Conservation (phyloP, 805 yeast genomes). For the Tetrapisispora arboricola region DNA sequence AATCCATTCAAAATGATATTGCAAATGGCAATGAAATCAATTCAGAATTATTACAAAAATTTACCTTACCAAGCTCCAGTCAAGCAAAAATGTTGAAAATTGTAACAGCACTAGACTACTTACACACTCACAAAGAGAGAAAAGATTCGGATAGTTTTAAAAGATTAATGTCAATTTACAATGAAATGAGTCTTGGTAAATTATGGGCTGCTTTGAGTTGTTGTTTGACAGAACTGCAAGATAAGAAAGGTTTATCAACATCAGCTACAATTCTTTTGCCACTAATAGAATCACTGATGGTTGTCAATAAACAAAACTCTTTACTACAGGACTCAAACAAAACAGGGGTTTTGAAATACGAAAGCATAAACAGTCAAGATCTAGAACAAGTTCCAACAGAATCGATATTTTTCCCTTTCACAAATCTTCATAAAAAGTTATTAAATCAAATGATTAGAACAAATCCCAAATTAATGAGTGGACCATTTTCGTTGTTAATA, state of each 20-base stretch:
- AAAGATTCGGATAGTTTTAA: constrained; percentile 27
- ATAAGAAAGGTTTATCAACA: constrained; percentile 42
- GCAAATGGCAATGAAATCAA: constrained; percentile 38
- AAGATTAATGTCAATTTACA: constrained; percentile 51
- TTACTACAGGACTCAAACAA: constrained; percentile 38
- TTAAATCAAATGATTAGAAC: constrained; percentile 85
- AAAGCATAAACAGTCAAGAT: constrained; percentile 48
- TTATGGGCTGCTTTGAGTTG: constrained; percentile 81
- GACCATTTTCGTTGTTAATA: constrained; percentile 85
- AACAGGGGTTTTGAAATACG: constrained; percentile 45
- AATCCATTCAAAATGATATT: constrained; percentile 34
- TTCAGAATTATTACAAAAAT: constrained; percentile 47
- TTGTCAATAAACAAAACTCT: constrained; percentile 77
- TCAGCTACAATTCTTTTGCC: constrained; percentile 79
- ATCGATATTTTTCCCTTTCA: constrained; percentile 70
- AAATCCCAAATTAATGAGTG: constrained; percentile 89
- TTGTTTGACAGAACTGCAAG: constrained; percentile 54
- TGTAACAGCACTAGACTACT: constrained; percentile 77
- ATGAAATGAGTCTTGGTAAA: constrained; percentile 57
- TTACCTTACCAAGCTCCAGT: constrained; percentile 71
- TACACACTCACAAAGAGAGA: constrained; percentile 40
- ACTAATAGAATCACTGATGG: constrained; percentile 85
- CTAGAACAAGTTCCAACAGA: constrained; percentile 68
- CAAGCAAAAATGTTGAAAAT: constrained; percentile 83
- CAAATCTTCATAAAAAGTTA: constrained; percentile 79